Percentiles rank a stretch among this genome's conserved stretches.
Evolutionary conservation across 495 filamentous ascomycete species (phyloP).

Genomic region (Penicillium robsamsonii): DNA sequence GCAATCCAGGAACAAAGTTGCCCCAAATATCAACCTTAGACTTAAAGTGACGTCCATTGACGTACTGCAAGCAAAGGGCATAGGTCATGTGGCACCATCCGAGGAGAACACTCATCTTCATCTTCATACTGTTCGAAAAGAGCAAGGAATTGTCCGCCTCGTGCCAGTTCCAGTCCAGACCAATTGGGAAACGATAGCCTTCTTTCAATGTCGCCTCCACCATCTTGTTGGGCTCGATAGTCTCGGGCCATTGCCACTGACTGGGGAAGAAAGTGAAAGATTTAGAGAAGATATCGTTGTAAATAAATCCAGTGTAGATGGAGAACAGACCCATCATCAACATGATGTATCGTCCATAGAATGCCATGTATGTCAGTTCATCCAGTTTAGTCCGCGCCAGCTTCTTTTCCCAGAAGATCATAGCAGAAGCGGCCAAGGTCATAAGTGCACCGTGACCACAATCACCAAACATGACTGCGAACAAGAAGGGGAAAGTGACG

Average conservation of each 20-base stretch:
- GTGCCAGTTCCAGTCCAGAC: slow-evolving; percentile 96
- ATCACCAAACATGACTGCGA: slow-evolving; percentile 99
- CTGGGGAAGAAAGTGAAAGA: slow-evolving; percentile 82
- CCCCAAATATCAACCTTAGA: slow-evolving; percentile 91
- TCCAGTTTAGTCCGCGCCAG: slow-evolving; percentile 82
- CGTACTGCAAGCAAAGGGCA: slow-evolving; percentile 85
- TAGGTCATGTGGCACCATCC: slow-evolving; percentile 99
- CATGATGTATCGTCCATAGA: slow-evolving; percentile 98
- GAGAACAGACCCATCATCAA: slow-evolving; percentile 97
- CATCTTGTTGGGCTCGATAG: slow-evolving; percentile 57
- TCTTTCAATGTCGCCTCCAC: slow-evolving; percentile 64
- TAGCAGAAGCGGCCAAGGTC: slow-evolving; percentile 71
- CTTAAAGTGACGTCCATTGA: slow-evolving; percentile 94
- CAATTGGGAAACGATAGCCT: slow-evolving; percentile 87
- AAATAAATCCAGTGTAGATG: slow-evolving; percentile 94
- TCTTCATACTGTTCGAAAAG: slow-evolving; percentile 98
- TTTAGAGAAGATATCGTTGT: slow-evolving; percentile 97
- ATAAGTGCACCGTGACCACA: slow-evolving; percentile 89
- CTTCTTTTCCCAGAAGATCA: slow-evolving; percentile 94
- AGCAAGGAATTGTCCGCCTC: slow-evolving; percentile 88
- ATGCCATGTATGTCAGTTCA: slow-evolving; percentile 95
- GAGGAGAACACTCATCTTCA: slow-evolving; percentile 97
- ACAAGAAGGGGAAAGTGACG: slow-evolving; percentile 96
- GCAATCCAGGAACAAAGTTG: slow-evolving; percentile 96
- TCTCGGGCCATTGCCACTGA: slow-evolving; percentile 80